A percentile compares a stretch with the other conserved stretches of the same genome.
Evolutionary conservation across 768 basidiomycete genomes (phyloP).

Genomic region (Gyrodon lividus): DNA sequence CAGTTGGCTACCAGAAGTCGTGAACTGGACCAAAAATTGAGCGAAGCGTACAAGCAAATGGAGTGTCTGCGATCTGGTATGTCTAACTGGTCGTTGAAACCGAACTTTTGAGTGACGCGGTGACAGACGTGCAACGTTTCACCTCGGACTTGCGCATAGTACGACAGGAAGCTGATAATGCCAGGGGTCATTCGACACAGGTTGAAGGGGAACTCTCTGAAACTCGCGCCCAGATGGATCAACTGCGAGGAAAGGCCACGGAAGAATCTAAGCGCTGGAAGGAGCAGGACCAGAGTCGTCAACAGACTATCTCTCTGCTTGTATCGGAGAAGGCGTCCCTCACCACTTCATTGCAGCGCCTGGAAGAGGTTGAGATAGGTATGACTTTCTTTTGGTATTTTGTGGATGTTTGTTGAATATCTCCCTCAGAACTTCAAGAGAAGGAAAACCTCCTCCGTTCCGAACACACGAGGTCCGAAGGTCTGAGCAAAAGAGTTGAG

Average conservation of each 20-base stretch:
- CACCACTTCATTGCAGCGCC: conserved; percentile 52
- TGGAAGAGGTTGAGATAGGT: conserved; percentile 65
- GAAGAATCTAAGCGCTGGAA: conserved; percentile 20
- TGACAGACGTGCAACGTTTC: conserved; percentile 20
- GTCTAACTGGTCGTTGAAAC: conserved; percentile 23
- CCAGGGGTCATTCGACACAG: conserved; percentile 11
- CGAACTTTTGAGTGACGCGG: conserved; percentile 27
- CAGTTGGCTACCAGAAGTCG: conserved; percentile 11
- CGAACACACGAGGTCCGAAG: conserved; percentile 41
- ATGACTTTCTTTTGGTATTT: conserved; percentile 19
- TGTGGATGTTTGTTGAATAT: background rate
- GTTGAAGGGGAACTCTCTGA: conserved; percentile 22
- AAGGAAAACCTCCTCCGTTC: conserved; percentile 41
- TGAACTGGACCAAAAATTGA: conserved; percentile 13
- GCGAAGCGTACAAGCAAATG: conserved; percentile 4
- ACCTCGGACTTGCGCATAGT: conserved; percentile 16
- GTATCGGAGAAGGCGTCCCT: conserved; percentile 71
- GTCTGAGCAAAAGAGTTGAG: conserved; percentile 42
- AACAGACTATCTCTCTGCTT: conserved; percentile 73
- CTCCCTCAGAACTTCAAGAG: conserved; percentile 41
- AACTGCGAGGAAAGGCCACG: conserved; percentile 13
- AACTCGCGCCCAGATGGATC: conserved; percentile 20
- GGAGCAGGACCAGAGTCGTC: conserved; percentile 51
- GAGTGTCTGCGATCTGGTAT: conserved; percentile 22
- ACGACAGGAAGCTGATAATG: conserved; percentile 11